These are phyloP conservation scores for Alternaria brassicae DNA, from an alignment of 2,329 filamentous ascomycete species.

Conservation along the genomic window DNA sequence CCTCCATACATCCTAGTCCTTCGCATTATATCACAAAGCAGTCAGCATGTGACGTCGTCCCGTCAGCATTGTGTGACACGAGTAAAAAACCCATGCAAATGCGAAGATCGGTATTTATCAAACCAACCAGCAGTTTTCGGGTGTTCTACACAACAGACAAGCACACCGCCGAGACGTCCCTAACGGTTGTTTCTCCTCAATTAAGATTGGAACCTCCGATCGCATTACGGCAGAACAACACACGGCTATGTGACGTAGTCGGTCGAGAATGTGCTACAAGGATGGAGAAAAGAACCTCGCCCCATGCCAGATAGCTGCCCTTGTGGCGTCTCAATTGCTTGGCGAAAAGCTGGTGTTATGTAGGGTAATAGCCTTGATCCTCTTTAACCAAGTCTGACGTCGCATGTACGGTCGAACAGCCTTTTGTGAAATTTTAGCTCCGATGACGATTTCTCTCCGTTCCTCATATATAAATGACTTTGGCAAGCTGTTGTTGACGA, in stretches of 20 bases:
- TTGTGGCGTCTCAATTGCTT: not conserved
- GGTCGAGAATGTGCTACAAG: not conserved
- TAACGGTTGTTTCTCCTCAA: not conserved
- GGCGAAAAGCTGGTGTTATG: not conserved
- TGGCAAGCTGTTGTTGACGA: not conserved
- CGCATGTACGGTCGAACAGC: not conserved
- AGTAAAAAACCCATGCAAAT: not conserved
- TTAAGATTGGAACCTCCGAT: not conserved
- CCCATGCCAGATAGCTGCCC: not conserved
- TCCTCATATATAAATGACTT: no score
- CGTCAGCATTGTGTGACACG: not conserved
- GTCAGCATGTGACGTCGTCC: conserved; percentile 4
- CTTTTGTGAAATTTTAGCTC: no score
- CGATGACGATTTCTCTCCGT: not conserved
- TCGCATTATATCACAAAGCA: not conserved
- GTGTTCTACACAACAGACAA: not conserved
- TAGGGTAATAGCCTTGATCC: not conserved
- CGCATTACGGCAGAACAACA: not conserved
- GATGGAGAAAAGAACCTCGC: not conserved
- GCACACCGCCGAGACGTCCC: not conserved
- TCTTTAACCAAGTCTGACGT: not conserved
- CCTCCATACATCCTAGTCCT: not conserved
- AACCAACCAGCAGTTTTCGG: not conserved
- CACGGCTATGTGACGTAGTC: not conserved
- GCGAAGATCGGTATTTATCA: not conserved